Evolutionary conservation across 305 asterid species (phyloP).

Genomic region (Fraxinus platypoda): DNA sequence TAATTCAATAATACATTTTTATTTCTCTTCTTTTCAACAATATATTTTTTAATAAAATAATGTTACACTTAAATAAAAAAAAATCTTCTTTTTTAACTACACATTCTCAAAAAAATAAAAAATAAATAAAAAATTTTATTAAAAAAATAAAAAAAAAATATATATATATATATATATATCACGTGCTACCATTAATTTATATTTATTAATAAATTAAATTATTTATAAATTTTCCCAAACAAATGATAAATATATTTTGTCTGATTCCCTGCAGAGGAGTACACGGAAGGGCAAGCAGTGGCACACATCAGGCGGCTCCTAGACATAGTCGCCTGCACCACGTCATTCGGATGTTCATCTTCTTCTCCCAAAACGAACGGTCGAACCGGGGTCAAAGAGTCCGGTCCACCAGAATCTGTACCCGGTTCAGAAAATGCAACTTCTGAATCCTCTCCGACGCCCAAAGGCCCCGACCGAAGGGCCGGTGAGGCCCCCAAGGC

Average conservation of each 20-base stretch:
- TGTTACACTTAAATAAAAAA: too few relatives aligned
- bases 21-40: too few relatives aligned
- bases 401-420: constrained; percentile 31
- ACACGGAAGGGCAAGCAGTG: constrained; percentile 66
- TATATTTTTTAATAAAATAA: too few relatives aligned
- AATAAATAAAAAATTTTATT: too few relatives aligned
- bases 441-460: constrained; percentile 30
- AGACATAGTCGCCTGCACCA: constrained; percentile 72
- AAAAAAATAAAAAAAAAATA: too few relatives aligned
- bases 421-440: constrained; percentile 35
- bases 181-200: too few relatives aligned
- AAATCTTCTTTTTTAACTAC: too few relatives aligned
- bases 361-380: constrained; percentile 44
- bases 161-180: too few relatives aligned
- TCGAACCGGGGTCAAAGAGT: constrained; percentile 40
- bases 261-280: constrained; percentile 54
- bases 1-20: too few relatives aligned
- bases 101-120: too few relatives aligned
- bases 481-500: constrained; percentile 34
- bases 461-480: constrained; percentile 41
- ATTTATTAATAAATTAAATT: too few relatives aligned
- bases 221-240: not conserved
- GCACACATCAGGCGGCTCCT: constrained; percentile 66
- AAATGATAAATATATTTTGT: not conserved
- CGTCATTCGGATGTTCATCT: constrained; percentile 58